Evolutionary conservation across 768 basidiomycete species (phyloP), one percentile per base, ranked within the genome.

Genomic region (Lactifluus echinatus): DNA sequence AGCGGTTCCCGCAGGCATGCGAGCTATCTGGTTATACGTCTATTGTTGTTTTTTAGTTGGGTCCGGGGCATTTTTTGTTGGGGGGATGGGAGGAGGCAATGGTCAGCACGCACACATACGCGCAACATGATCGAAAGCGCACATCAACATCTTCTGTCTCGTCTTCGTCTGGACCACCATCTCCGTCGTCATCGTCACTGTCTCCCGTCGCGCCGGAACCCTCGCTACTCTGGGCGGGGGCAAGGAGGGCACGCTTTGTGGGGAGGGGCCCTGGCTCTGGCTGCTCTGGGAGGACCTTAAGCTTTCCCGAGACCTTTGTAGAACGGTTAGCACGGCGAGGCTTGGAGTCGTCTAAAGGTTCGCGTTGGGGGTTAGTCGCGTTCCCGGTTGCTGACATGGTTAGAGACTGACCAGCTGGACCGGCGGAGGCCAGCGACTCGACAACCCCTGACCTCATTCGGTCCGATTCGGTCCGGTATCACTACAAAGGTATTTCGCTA

Each of bases 11-110:
- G 91, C 92, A 2, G 94, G 93, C 50, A 97, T 97, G 33, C 91
- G 83, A 4, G 89, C 87, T 57, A 97, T 83, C 73, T 95, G 93
- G 63, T 91, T 90, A 69, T 94, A 94, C n/a, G 89, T 87, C 89
- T 93, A 61, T 19, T 47, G 21, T 4, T 31, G 31, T 4, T 31
- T 31, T 31, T 31, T 31, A 46, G 14, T 12, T 21, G 37, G 37
- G 42, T 29, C 31, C 4, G 34, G 23, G 50, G 53, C 26, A 40
- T 19, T 40, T 2, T 2, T 5, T 36, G 14, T 4, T 10, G 10
- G 39, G 15, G 36, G n/a, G 5, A 8, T 40, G 39, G 19, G 40
- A 19, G 10, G 31, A 31, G 60, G 29, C 29, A 23, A 26, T 45
- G 37, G 19, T 31, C 31, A 43, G 33, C 11, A 15, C 15, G 36